phyloP scores from a whole-genome alignment of 805 yeast species.

The Sugiyamaella mastotermitis region DNA sequence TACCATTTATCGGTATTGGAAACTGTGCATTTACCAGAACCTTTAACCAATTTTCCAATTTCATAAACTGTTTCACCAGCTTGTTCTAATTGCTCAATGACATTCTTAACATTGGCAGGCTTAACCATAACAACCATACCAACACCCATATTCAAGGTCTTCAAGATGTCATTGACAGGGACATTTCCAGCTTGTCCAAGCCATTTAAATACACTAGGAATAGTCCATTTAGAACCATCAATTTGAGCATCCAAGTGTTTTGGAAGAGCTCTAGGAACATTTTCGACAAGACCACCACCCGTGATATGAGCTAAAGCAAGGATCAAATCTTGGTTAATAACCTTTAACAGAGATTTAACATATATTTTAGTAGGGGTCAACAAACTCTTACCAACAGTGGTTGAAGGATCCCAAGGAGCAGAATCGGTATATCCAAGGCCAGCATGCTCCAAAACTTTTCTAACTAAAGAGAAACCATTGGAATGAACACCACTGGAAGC shows the following conservation, averaged over 20 bases:
- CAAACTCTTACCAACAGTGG: conserved; percentile 78
- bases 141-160: conserved; percentile 92
- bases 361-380: conserved; percentile 89
- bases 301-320: conserved; percentile 95
- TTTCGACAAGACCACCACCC: conserved; percentile 97
- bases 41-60: conserved; percentile 53
- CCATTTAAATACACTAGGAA: conserved; percentile 91
- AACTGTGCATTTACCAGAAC: conserved; percentile 35
- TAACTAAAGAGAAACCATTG: conserved; percentile 90
- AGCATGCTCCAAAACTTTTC: conserved; percentile 79
- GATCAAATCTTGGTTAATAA: conserved; percentile 48
- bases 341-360: conserved; percentile 81
- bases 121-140: conserved; percentile 92
- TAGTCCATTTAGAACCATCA: conserved; percentile 74
- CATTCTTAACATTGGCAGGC: conserved; percentile 54
- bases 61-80: conserved; percentile 72
- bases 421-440: conserved; percentile 63
- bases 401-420: conserved; percentile 77
- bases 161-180: conserved; percentile 75
- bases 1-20: conserved; percentile 31
- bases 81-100: conserved; percentile 45
- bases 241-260: conserved; percentile 68
- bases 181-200: conserved; percentile 87
- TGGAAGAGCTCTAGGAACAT: conserved; percentile 93
- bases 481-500: conserved; percentile 94